phyloP scores from a whole-genome alignment of 2,329 filamentous ascomycete species.

The Fusarium transvaalense region DNA sequence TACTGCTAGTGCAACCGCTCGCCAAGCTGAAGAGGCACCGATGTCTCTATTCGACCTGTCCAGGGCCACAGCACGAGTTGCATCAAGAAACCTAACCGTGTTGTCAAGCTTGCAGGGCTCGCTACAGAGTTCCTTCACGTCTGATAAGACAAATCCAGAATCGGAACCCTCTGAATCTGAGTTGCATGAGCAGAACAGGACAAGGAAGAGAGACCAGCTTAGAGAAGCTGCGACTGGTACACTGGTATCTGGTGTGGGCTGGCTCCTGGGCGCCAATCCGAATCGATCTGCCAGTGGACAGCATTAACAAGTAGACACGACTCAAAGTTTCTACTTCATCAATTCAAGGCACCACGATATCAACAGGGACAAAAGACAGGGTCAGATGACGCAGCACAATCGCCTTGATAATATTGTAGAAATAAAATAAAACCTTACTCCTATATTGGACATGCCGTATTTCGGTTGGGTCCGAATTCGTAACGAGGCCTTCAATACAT shows the following conservation, averaged over 20 bases:
- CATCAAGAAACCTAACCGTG: slow-evolving; percentile 69
- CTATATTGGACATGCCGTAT: not conserved
- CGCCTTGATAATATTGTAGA: not conserved
- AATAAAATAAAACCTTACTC: not conserved
- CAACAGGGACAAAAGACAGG: not conserved
- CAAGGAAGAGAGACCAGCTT: slow-evolving; percentile 79
- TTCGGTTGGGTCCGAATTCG: not conserved
- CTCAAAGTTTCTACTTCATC: not conserved
- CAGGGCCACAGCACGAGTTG: slow-evolving; percentile 69
- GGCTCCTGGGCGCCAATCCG: slow-evolving; percentile 71
- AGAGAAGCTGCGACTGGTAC: slow-evolving; percentile 76
- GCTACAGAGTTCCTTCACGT: slow-evolving; percentile 36
- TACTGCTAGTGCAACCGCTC: slow-evolving; percentile 52
- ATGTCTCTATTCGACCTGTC: slow-evolving; percentile 76
- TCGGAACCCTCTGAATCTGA: slow-evolving; percentile 45
- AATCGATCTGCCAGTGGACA: slow-evolving; percentile 39
- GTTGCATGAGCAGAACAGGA: slow-evolving; percentile 52
- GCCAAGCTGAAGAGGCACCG: slow-evolving; percentile 66
- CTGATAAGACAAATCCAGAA: slow-evolving; percentile 30
- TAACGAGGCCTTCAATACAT: not conserved
- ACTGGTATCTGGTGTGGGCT: slow-evolving; percentile 74
- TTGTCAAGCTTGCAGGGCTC: slow-evolving; percentile 63
- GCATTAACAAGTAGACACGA: slow-evolving; percentile 2
- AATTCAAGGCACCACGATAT: not conserved
- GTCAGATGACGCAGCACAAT: not conserved